These are phyloP conservation scores for Diaporthe citrichinensis DNA, from an alignment of 2,329 filamentous ascomycete genomes.

Conservation along the genomic window DNA sequence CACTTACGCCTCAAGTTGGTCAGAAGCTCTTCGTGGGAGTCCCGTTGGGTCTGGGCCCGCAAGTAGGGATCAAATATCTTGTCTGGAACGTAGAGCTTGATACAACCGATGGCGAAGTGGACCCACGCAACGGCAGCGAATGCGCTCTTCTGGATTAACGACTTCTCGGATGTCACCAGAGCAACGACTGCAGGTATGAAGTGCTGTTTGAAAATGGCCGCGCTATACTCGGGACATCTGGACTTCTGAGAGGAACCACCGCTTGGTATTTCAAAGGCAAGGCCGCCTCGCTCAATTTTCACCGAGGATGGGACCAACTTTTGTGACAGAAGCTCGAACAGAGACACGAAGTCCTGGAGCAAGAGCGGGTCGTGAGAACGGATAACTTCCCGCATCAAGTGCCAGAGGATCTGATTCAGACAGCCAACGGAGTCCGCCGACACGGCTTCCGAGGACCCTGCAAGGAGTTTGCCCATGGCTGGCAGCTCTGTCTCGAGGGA, in stretches of 20 bases:
- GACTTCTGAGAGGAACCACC: constrained; percentile 44
- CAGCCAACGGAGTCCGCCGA: constrained; percentile 63
- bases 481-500: constrained; percentile 77
- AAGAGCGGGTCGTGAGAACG: constrained; percentile 55
- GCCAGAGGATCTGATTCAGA: constrained; percentile 63
- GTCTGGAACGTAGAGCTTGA: constrained; percentile 88
- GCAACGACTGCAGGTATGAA: constrained; percentile 63
- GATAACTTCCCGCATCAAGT: constrained; percentile 60
- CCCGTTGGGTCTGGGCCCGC: constrained; percentile 75
- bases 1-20: constrained; percentile 69
- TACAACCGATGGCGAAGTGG: constrained; percentile 79
- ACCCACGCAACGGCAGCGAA: constrained; percentile 77
- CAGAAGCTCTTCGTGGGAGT: constrained; percentile 69
- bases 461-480: constrained; percentile 69
- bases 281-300: constrained; percentile 44
- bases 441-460: constrained; percentile 64
- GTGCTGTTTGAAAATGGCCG: constrained; percentile 55
- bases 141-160: constrained; percentile 46
- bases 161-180: constrained; percentile 54
- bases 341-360: constrained; percentile 46
- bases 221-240: constrained; percentile 52
- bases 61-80: constrained; percentile 86
- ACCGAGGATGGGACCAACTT: constrained; percentile 41
- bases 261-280: constrained; percentile 48
- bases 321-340: constrained; percentile 45